phyloP scores from a whole-genome alignment of 2,329 filamentous ascomycete genomes.

The Talaromyces atroroseus region DNA sequence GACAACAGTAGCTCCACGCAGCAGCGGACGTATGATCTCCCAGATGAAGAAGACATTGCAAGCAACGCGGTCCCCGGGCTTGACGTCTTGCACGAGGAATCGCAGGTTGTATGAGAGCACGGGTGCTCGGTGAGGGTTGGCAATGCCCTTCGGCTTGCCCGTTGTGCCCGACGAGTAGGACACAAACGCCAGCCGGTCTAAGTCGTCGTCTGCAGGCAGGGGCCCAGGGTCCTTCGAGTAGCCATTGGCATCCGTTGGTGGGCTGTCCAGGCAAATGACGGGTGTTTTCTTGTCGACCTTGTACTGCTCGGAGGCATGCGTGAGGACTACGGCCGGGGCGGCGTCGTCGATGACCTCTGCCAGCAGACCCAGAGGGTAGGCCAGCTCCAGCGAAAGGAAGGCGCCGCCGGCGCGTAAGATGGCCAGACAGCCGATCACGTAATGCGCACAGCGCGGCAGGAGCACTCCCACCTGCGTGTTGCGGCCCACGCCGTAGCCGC shows the following conservation, averaged over 20 bases:
- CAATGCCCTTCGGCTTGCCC: conserved; percentile 74
- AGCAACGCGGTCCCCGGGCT: conserved; percentile 70
- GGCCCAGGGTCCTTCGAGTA: conserved; percentile 44
- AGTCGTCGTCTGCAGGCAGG: conserved; percentile 59
- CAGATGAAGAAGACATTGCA: conserved; percentile 86
- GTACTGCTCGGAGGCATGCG: conserved; percentile 57
- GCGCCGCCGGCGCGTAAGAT: conserved; percentile 73
- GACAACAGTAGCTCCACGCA: conserved; percentile 71
- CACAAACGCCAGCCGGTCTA: conserved; percentile 73
- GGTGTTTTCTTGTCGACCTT: conserved; percentile 59
- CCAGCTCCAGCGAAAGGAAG: conserved; percentile 73
- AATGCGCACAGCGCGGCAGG: conserved; percentile 68
- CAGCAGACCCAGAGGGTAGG: conserved; percentile 68
- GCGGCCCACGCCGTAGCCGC: conserved; percentile 62
- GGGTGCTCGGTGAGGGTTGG: conserved; percentile 68
- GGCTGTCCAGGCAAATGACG: conserved; percentile 60
- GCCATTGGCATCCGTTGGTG: conserved; percentile 25
- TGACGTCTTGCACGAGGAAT: conserved; percentile 64
- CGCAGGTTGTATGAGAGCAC: conserved; percentile 69
- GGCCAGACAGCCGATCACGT: conserved; percentile 72
- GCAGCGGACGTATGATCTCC: conserved; percentile 72
- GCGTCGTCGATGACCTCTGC: conserved; percentile 74
- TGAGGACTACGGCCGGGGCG: conserved; percentile 64
- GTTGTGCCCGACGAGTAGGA: conserved; percentile 75
- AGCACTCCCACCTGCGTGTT: conserved; percentile 71